phyloP scores from a whole-genome alignment of 495 filamentous ascomycete species.

The Echria macrotheca region DNA sequence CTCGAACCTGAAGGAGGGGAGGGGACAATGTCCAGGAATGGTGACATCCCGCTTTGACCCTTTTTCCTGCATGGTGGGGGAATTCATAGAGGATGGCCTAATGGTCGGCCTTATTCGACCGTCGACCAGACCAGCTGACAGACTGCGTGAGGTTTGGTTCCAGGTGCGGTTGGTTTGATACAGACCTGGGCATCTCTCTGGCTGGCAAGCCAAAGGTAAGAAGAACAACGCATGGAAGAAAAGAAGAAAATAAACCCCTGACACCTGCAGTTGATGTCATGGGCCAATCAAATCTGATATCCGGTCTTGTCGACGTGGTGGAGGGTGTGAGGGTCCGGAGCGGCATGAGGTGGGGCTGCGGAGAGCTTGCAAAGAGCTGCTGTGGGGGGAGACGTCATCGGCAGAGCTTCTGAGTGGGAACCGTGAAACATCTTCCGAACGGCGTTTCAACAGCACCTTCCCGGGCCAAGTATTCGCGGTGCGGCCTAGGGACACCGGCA shows the following conservation, averaged over 20 bases:
- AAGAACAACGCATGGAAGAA: not conserved
- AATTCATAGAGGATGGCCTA: not conserved
- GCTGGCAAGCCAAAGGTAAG: too few relatives aligned
- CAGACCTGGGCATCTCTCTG: too few relatives aligned
- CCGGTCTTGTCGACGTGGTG: not conserved
- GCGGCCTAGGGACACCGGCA: too few relatives aligned
- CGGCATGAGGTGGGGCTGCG: not conserved
- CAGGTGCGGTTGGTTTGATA: not conserved
- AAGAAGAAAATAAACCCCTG: constrained; percentile 4
- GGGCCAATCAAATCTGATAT: constrained; percentile 1
- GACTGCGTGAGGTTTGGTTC: too few relatives aligned
- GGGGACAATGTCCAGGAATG: not conserved
- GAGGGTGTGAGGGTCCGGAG: not conserved
- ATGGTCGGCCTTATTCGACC: not conserved
- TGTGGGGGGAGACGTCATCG: too few relatives aligned
- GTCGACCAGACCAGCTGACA: not conserved
- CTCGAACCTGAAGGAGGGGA: not conserved
- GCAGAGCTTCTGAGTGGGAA: too few relatives aligned
- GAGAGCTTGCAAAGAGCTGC: constrained; percentile 4
- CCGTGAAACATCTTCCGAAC: too few relatives aligned
- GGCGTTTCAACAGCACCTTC: too few relatives aligned
- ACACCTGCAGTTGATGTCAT: not conserved
- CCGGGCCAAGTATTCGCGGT: too few relatives aligned
- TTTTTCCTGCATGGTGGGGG: constrained; percentile 4
- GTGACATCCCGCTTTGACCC: constrained; percentile 10